phyloP scores from a whole-genome alignment of 2,329 filamentous ascomycete species.

The Calonectria leucothoes region DNA sequence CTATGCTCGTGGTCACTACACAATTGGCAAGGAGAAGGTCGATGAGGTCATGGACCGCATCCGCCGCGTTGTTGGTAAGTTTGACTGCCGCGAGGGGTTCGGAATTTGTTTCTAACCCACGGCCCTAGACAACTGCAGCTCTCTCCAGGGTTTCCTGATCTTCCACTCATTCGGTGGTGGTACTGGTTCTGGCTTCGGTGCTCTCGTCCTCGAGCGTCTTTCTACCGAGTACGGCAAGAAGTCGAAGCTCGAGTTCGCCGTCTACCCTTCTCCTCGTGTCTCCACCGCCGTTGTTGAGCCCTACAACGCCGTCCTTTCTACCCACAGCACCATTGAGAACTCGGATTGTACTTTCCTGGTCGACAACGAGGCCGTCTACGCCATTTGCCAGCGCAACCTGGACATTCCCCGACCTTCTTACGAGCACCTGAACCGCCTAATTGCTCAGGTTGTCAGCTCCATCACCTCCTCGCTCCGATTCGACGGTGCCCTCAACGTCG shows the following conservation, averaged over 20 bases:
- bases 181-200: slow-evolving; percentile 79
- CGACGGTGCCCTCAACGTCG: slow-evolving; percentile 78
- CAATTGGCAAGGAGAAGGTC: slow-evolving; percentile 81
- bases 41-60: slow-evolving; percentile 77
- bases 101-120: slow-evolving; percentile 29
- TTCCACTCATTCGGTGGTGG: slow-evolving; percentile 82
- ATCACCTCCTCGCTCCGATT: slow-evolving; percentile 80
- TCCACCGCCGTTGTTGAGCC: slow-evolving; percentile 79
- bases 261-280: slow-evolving; percentile 77
- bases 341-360: slow-evolving; percentile 84
- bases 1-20: slow-evolving; percentile 82
- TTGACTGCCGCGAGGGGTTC: neutral
- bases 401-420: slow-evolving; percentile 77
- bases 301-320: slow-evolving; percentile 80
- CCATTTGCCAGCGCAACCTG: slow-evolving; percentile 79
- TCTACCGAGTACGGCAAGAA: slow-evolving; percentile 82
- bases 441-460: slow-evolving; percentile 80
- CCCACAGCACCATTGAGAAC: slow-evolving; percentile 81
- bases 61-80: slow-evolving; percentile 75
- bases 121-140: slow-evolving; percentile 74
- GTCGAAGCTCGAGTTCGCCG: slow-evolving; percentile 80
- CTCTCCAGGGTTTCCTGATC: slow-evolving; percentile 78
- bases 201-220: slow-evolving; percentile 77
- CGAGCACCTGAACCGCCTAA: slow-evolving; percentile 79
- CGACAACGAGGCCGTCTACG: slow-evolving; percentile 81